Percentiles rank a stretch among this genome's conserved stretches.
Evolutionary conservation across 2,329 filamentous ascomycete genomes (phyloP).

Genomic region (Aureobasidium sp.): DNA sequence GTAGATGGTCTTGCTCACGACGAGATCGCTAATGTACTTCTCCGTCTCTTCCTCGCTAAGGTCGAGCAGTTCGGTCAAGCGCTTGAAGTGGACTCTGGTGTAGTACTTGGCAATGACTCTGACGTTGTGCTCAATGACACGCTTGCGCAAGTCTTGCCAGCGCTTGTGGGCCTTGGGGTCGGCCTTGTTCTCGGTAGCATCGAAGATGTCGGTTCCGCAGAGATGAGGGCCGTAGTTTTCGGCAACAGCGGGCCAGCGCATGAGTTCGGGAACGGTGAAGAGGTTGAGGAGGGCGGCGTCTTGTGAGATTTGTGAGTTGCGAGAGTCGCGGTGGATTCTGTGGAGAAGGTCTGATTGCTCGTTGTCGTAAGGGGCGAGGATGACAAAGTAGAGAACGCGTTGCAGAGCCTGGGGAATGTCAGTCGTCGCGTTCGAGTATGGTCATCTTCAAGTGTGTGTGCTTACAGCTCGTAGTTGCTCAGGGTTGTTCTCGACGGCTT

Average conservation of each 20-base stretch:
- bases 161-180: conserved; percentile 76
- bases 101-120: conserved; percentile 98
- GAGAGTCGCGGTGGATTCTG: conserved; percentile 76
- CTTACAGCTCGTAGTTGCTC: conserved; percentile 76
- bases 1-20: conserved; percentile 95
- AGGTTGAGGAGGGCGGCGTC: conserved; percentile 84
- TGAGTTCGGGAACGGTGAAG: conserved; percentile 91
- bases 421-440: background rate
- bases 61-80: conserved; percentile 83
- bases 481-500: conserved; percentile 85
- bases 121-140: conserved; percentile 98
- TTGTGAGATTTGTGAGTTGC: conserved; percentile 61
- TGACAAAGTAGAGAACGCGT: conserved; percentile 94
- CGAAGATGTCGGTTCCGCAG: conserved; percentile 81
- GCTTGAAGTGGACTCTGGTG: conserved; percentile 87
- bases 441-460: conserved; percentile 18
- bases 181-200: conserved; percentile 46
- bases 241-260: conserved; percentile 94
- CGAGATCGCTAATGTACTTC: conserved; percentile 95
- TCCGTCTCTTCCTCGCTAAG: conserved; percentile 92
- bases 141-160: conserved; percentile 93
- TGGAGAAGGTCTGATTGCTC: conserved; percentile 96
- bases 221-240: conserved; percentile 83
- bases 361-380: conserved; percentile 94
- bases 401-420: conserved; percentile 59